phyloP scores from a whole-genome alignment of 2,329 filamentous ascomycete genomes.

The Aspergillus jensenii region DNA sequence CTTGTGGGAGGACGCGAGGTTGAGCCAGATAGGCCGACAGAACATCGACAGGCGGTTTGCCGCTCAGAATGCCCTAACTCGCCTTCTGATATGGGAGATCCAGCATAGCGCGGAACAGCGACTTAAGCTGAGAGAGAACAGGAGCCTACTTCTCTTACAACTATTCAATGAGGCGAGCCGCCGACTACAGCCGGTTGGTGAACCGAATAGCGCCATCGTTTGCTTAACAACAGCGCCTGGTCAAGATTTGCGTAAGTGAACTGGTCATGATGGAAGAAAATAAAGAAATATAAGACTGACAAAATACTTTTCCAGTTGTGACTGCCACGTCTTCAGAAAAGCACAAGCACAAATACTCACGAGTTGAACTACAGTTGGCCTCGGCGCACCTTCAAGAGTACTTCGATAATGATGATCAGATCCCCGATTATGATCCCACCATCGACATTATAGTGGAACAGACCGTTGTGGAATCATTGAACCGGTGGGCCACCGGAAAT shows the following conservation, averaged over 20 bases:
- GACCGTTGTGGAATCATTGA: conserved; percentile 28
- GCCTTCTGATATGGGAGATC: conserved; percentile 39
- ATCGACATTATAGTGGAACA: conserved; percentile 28
- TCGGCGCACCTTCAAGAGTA: conserved; percentile 37
- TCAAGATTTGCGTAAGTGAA: conserved; percentile 31
- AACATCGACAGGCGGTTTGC: conserved; percentile 32
- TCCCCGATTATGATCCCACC: conserved; percentile 28
- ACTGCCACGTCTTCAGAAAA: conserved; percentile 17
- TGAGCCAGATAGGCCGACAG: conserved; percentile 34
- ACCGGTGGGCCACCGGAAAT: conserved; percentile 34
- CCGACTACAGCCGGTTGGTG: conserved; percentile 24
- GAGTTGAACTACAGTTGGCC: conserved; percentile 33
- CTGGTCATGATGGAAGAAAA: background rate
- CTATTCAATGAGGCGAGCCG: conserved; percentile 25
- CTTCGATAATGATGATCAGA: conserved; percentile 37
- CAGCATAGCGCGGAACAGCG: conserved; percentile 33
- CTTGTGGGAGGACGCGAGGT: conserved; percentile 31
- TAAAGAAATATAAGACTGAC: too few relatives aligned
- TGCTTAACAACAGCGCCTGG: conserved; percentile 32
- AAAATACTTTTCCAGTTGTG: background rate
- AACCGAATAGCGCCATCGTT: conserved; percentile 30
- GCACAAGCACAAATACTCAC: conserved; percentile 35
- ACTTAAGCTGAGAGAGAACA: conserved; percentile 24
- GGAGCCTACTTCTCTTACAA: conserved; percentile 27
- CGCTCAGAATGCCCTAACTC: conserved; percentile 36